These are phyloP conservation scores for Pisolithus sp. DNA, from an alignment of 768 basidiomycete genomes.

Conservation along the genomic window DNA sequence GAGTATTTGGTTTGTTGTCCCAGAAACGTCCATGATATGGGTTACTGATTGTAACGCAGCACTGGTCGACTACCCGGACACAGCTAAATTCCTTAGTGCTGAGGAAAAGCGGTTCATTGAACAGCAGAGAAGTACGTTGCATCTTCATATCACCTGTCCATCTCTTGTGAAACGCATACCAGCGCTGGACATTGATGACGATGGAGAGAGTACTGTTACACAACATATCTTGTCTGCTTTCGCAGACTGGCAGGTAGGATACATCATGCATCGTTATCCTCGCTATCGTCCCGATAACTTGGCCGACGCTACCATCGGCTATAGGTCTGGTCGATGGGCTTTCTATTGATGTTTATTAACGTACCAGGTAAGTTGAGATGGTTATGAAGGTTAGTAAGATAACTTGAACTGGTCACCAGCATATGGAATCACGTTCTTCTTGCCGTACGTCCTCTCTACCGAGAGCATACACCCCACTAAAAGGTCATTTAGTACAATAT, in stretches of 20 bases:
- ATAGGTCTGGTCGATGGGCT: conserved; percentile 2
- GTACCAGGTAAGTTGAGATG: conserved; percentile 44
- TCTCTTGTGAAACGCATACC: not conserved
- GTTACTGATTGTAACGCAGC: conserved; percentile 28
- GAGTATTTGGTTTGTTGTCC: conserved; percentile 39
- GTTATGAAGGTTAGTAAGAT: not conserved
- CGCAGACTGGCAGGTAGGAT: conserved; percentile 51
- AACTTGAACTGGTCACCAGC: conserved; percentile 29
- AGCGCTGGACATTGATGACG: conserved; percentile 64
- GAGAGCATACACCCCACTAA: not conserved
- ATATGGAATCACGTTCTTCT: conserved; percentile 64
- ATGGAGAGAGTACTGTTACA: conserved; percentile 49
- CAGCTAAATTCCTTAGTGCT: conserved; percentile 53
- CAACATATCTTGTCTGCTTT: conserved; percentile 47
- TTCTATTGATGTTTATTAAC: conserved; percentile 54
- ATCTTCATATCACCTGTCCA: not conserved
- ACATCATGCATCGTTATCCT: too few species aligned
- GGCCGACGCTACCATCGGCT: not conserved
- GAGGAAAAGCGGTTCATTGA: conserved; percentile 54
- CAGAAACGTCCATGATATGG: not conserved
- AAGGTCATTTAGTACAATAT: not conserved
- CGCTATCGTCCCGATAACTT: not conserved
- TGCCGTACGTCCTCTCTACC: conserved; percentile 45
- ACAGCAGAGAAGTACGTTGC: conserved; percentile 49
- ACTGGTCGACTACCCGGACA: conserved; percentile 55